Conservation (phyloP, 1,284 basidiomycete species). For the Leccinum subrobustum region DNA sequence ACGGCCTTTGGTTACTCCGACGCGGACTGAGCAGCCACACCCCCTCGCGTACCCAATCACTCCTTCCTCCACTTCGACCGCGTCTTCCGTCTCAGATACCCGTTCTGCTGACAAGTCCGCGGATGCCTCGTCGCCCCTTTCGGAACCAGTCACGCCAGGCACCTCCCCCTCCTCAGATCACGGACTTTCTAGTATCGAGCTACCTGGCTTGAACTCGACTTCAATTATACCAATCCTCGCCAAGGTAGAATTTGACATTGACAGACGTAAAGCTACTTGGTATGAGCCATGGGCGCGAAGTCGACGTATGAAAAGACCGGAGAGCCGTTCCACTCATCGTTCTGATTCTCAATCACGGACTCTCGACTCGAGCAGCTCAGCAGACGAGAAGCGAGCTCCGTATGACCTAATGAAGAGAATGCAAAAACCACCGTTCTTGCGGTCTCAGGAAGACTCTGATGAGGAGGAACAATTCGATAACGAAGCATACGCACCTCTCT, state of each 20-base stretch:
- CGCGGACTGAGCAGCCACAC: slow-evolving; percentile 11
- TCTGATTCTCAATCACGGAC: slow-evolving; percentile 28
- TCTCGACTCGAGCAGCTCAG: slow-evolving; percentile 21
- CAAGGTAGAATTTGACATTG: slow-evolving; percentile 87
- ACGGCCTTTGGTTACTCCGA: not conserved
- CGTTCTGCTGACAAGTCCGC: slow-evolving; percentile 50
- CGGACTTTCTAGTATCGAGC: slow-evolving; percentile 48
- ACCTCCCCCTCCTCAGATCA: slow-evolving; percentile 50
- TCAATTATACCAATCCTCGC: slow-evolving; percentile 78
- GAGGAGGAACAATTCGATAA: slow-evolving; percentile 18
- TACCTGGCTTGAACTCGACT: slow-evolving; percentile 62
- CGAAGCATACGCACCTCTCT: slow-evolving; percentile 36
- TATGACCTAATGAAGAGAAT: slow-evolving; percentile 51
- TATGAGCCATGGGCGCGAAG: slow-evolving; percentile 76
- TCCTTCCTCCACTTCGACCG: slow-evolving; percentile 3
- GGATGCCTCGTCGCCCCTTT: slow-evolving; percentile 38
- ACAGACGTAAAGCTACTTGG: slow-evolving; percentile 73
- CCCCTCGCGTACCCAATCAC: slow-evolving; percentile 15
- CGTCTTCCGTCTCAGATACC: slow-evolving; percentile 34
- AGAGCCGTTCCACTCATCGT: slow-evolving; percentile 37
- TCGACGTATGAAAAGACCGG: slow-evolving; percentile 53
- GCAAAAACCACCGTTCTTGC: slow-evolving; percentile 38
- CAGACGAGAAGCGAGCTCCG: slow-evolving; percentile 38
- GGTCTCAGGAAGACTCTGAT: slow-evolving; percentile 27
- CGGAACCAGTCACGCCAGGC: slow-evolving; percentile 57